These are phyloP conservation scores for Passalora sequoiae DNA, from an alignment of 2,329 filamentous ascomycete species.

Conservation along the genomic window DNA sequence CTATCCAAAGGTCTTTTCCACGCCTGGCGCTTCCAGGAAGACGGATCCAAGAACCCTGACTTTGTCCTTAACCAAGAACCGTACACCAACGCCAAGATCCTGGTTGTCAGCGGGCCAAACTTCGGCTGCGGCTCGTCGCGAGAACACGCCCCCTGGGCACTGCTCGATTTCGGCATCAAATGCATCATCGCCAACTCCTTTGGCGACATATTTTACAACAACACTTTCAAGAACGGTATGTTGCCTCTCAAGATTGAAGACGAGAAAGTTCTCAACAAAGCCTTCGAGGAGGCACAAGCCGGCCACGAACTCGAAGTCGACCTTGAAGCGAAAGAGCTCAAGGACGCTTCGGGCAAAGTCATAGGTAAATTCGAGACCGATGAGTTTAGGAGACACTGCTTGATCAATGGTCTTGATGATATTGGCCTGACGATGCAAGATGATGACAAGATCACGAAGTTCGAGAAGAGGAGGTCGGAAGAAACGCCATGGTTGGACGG, in stretches of 20 bases:
- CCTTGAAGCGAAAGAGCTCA: conserved; percentile 76
- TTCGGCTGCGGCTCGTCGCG: conserved; percentile 91
- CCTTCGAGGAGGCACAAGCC: conserved; percentile 71
- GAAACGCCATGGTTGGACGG: conserved; percentile 92
- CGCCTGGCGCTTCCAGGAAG: conserved; percentile 67
- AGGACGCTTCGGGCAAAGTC: conserved; percentile 65
- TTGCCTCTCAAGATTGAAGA: conserved; percentile 74
- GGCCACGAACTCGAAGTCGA: conserved; percentile 86
- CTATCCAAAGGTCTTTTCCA: conserved; percentile 85
- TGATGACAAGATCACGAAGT: conserved; percentile 79
- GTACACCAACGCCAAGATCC: conserved; percentile 77
- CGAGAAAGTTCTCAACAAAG: conserved; percentile 58
- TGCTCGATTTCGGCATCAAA: conserved; percentile 93
- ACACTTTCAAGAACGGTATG: conserved; percentile 99
- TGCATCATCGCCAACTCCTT: conserved; percentile 85
- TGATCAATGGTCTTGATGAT: conserved; percentile 89
- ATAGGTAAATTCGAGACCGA: conserved; percentile 82
- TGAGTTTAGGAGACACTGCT: conserved; percentile 88
- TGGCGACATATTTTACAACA: conserved; percentile 97
- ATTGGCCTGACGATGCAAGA: conserved; percentile 91
- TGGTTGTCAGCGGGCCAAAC: conserved; percentile 86
- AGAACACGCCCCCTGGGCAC: conserved; percentile 95
- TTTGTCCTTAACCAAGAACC: conserved; percentile 90
- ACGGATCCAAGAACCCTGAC: conserved; percentile 65
- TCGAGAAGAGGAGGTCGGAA: conserved; percentile 70